Base-by-base conservation (phyloP, 805 yeast species). In the Pachysolen tannophilus region DNA sequence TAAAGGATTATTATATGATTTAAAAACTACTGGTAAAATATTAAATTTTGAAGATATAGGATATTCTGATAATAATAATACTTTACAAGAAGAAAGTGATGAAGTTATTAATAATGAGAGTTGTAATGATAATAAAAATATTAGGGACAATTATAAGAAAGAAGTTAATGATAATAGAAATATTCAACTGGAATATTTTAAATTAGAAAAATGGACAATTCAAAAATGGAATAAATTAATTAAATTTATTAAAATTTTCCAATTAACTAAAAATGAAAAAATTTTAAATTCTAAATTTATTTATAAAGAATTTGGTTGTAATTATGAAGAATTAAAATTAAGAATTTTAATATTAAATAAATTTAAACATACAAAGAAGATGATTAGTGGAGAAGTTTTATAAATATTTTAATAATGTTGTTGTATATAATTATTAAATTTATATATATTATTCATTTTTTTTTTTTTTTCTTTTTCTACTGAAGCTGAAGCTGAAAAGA, bases 391-490 rank as follows among this genome's bases (percentile, higher is more conserved):
- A 6, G 29, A 26, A 6, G 15, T 29, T 29, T 18, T 15, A 28
- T 10, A 16, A 9, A 16, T 28, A 8, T 28, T 19, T 18, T 11
- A 13, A 20, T 19, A 20, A 28, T 13, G 17, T n/a, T 11, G 15
- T 7, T 20, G 8, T 23, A 20, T 13, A 20, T 14, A 28, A 28
- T 9, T 28, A 15, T 27, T 15, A 8, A 7, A 30, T 8, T 11
- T 13, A 30, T n/a, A 19, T 11, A 26, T 26, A 20, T 15, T 19
- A 15, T 19, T 10, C 6, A 41, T 58, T 79, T 84, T 86, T 81
- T 86, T 86, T 88, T 88, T 88, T 90, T 88, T 88, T 62, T 87
- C 96, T 73, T 94, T 95, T 76, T 88, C 98, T 67, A 97, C 97
- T 75, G 86, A 97, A 67, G 96, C 97, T n/a, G n/a, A n/a, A n/a